These are phyloP conservation scores for Stereum hirsutum DNA, from an alignment of 1,284 basidiomycete genomes.

Conservation along the genomic window DNA sequence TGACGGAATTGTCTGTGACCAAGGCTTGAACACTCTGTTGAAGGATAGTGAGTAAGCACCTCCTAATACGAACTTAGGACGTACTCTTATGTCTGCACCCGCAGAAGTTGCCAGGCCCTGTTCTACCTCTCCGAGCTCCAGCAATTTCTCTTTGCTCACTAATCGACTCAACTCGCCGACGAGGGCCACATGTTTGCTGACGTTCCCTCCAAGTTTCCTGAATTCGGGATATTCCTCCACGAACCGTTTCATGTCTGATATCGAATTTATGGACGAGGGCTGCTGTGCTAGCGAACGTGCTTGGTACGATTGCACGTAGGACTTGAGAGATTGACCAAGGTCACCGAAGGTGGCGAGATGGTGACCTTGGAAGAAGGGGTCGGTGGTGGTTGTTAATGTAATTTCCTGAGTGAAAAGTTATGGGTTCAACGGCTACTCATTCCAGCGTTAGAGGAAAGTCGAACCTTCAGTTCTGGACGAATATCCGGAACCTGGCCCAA, in stretches of 20 bases:
- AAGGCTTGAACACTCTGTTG: constrained; percentile 76
- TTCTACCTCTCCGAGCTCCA: constrained; percentile 92
- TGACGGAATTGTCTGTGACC: constrained; percentile 59
- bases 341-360: constrained; percentile 96
- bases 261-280: constrained; percentile 86
- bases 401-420: constrained; percentile 80
- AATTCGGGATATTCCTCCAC: constrained; percentile 99
- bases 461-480: constrained; percentile 79
- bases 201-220: constrained; percentile 92
- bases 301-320: constrained; percentile 94
- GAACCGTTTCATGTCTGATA: constrained; percentile 95
- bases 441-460: constrained; percentile 18
- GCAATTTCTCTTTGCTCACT: constrained; percentile 77
- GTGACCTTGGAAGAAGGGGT: constrained; percentile 92
- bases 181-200: constrained; percentile 95
- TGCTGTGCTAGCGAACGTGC: constrained; percentile 73
- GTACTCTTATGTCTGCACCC: constrained; percentile 80
- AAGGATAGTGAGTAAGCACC: no score
- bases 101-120: constrained; percentile 93
- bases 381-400: constrained; percentile 85
- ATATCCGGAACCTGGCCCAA: constrained; percentile 83
- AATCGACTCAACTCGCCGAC: constrained; percentile 93
- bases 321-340: constrained; percentile 86
- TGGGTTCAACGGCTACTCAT: not conserved
- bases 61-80: no score